Evolutionary conservation across 441 rosid genomes (phyloP).

Genomic region (Cnidoscolus chayamansa): DNA sequence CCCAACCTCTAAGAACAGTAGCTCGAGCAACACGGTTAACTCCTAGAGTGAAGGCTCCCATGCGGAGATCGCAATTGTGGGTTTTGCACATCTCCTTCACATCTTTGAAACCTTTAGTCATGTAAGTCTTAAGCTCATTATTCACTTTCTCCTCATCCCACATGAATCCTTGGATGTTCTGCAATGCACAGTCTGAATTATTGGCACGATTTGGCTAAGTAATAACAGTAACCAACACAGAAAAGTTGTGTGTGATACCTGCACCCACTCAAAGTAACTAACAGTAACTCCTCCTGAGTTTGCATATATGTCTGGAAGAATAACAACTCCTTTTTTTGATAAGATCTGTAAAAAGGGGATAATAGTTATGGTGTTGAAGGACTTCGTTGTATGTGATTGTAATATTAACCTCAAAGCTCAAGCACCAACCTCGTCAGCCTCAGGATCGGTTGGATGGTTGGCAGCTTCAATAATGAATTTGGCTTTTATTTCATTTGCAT

Average conservation of each 20-base stretch:
- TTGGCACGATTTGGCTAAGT: not conserved
- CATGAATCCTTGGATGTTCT: slow-evolving; percentile 98
- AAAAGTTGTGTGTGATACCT: slow-evolving; percentile 38
- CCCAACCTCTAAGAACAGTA: slow-evolving; percentile 87
- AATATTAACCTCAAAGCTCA: slow-evolving; percentile 4
- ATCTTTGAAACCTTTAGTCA: slow-evolving; percentile 71
- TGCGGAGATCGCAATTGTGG: slow-evolving; percentile 77
- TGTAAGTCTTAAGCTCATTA: slow-evolving; percentile 64
- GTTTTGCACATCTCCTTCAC: slow-evolving; percentile 83
- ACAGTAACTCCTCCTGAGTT: slow-evolving; percentile 96
- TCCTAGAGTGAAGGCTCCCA: slow-evolving; percentile 97
- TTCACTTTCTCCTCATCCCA: slow-evolving; percentile 97
- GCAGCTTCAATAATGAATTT: slow-evolving; percentile 94
- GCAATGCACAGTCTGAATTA: slow-evolving; percentile 15
- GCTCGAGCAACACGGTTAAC: slow-evolving; percentile 91
- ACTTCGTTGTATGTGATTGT: not conserved
- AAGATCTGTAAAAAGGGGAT: slow-evolving; percentile 52
- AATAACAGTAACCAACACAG: not conserved
- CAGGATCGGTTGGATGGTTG: slow-evolving; percentile 97
- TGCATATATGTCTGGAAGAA: slow-evolving; percentile 92
- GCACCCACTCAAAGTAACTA: slow-evolving; percentile 98
- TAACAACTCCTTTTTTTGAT: slow-evolving; percentile 79
- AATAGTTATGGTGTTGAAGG: not conserved
- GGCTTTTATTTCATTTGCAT: slow-evolving; percentile 85
- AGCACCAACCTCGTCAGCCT: slow-evolving; percentile 77